phyloP scores from a whole-genome alignment of 345 rosid species.

The Adansonia digitata region DNA sequence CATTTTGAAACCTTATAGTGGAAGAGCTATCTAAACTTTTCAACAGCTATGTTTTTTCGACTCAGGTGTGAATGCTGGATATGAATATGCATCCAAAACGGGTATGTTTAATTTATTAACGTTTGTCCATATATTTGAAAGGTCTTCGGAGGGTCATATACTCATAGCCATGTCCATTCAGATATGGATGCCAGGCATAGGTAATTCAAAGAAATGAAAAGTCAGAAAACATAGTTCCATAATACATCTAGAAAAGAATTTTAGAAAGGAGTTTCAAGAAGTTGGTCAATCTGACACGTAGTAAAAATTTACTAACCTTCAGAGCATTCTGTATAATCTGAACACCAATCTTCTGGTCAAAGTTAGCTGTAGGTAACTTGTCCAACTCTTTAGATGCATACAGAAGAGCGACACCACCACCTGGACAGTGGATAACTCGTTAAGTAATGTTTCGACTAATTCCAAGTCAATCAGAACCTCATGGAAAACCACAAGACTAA shows the following conservation, averaged over 20 bases:
- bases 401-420: conserved; percentile 96
- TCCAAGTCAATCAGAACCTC: not conserved
- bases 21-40: not conserved
- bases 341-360: conserved; percentile 90
- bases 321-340: conserved; percentile 95
- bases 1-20: not conserved
- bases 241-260: not conserved
- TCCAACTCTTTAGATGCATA: conserved; percentile 88
- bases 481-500: not conserved
- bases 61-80: too few species aligned
- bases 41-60: too few species aligned
- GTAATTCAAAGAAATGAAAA: too few species aligned
- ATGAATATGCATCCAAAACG: too few species aligned
- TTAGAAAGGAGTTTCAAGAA: not conserved
- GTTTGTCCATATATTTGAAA: too few species aligned
- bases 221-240: too few species aligned
- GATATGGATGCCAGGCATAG: too few species aligned
- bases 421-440: conserved; percentile 27
- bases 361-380: conserved; percentile 77
- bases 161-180: too few species aligned
- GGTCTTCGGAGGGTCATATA: too few species aligned
- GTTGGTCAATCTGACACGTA: not conserved
- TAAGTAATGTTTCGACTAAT: not conserved
- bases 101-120: too few species aligned
- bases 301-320: conserved; percentile 45